Conservation (phyloP, 768 basidiomycete genomes). For the Lactarius deliciosus region DNA sequence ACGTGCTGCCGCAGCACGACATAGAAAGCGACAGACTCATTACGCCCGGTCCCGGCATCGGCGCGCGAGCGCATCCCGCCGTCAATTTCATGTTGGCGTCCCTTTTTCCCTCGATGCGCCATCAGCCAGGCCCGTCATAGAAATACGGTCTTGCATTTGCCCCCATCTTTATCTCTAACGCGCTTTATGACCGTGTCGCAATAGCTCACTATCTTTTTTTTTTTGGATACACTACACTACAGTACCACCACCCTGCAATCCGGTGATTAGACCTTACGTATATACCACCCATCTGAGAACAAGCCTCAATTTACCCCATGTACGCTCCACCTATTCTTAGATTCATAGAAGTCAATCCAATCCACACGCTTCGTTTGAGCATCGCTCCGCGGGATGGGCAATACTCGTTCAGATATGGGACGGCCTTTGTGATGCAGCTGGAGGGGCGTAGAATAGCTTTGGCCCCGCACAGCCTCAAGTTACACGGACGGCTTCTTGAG, state of each 20-base stretch:
- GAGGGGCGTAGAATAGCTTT: background rate
- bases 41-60: background rate
- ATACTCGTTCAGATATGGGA: background rate
- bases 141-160: background rate
- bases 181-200: background rate
- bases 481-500: too few species aligned
- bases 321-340: background rate
- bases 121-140: background rate
- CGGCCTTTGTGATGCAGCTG: background rate
- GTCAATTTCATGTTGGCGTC: constrained; percentile 4
- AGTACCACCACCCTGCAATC: background rate
- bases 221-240: too few species aligned
- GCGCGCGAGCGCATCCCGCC: background rate
- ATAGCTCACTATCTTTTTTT: background rate
- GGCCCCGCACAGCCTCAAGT: background rate
- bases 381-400: background rate
- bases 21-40: background rate
- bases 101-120: background rate
- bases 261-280: background rate
- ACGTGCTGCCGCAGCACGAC: constrained; percentile 12
- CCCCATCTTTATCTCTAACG: too few species aligned
- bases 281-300: background rate
- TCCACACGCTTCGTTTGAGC: background rate
- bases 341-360: background rate
- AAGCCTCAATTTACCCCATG: background rate